Conservation (phyloP, 2,329 filamentous ascomycete species). For the Rhexocercosporidium sp. region DNA sequence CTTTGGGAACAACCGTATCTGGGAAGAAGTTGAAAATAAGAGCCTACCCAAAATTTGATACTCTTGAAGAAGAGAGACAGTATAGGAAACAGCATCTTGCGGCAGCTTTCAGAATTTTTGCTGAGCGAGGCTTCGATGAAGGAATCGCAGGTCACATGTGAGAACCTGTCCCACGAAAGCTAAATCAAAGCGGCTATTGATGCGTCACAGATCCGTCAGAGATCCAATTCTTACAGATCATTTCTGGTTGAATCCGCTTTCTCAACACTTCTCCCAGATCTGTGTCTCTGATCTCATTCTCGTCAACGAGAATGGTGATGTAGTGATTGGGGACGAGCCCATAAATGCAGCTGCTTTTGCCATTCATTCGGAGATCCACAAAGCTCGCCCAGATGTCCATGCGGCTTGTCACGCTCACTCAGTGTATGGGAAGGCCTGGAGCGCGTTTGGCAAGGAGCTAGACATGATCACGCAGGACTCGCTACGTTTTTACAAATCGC, state of each 20-base stretch:
- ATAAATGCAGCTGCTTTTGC: constrained; percentile 54
- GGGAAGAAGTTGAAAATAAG: constrained; percentile 53
- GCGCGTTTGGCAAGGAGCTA: constrained; percentile 53
- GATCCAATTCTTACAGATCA: constrained; percentile 46
- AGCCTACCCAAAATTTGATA: constrained; percentile 45
- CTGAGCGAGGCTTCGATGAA: constrained; percentile 50
- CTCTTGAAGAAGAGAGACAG: constrained; percentile 33
- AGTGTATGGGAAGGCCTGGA: constrained; percentile 59
- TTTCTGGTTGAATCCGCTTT: constrained; percentile 65
- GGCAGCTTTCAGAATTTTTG: constrained; percentile 36
- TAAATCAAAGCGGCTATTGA: too few relatives aligned
- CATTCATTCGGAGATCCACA: constrained; percentile 57
- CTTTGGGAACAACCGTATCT: constrained; percentile 51
- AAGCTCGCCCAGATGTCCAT: constrained; percentile 60
- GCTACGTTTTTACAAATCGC: constrained; percentile 55
- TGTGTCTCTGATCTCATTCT: constrained; percentile 68
- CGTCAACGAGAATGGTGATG: constrained; percentile 63
- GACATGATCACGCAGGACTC: constrained; percentile 56
- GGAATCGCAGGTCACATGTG: constrained; percentile 66
- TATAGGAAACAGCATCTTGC: constrained; percentile 39
- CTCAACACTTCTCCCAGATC: constrained; percentile 65
- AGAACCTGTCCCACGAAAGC: too few relatives aligned
- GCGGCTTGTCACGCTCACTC: constrained; percentile 61
- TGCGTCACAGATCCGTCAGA: constrained; percentile 46
- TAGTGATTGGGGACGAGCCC: constrained; percentile 63